phyloP scores from a whole-genome alignment of 2,329 filamentous ascomycete species.

The Kalaharituber pfeilii region DNA sequence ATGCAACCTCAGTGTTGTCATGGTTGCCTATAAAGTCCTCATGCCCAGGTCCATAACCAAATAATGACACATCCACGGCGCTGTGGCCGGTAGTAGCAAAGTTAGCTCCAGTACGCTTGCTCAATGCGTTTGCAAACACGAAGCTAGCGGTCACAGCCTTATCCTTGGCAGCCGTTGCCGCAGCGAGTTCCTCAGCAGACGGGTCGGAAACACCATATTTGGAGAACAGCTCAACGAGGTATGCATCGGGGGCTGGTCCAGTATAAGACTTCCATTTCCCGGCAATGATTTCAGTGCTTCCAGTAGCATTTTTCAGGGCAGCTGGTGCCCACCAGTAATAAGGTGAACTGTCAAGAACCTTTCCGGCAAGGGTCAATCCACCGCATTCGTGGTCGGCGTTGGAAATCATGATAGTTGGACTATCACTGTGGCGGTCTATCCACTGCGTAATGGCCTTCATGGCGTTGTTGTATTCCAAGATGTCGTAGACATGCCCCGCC shows the following conservation, averaged over 20 bases:
- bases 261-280: slow-evolving; percentile 23
- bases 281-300: slow-evolving; percentile 25
- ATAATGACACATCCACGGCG: slow-evolving; percentile 27
- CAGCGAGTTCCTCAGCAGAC: slow-evolving; percentile 23
- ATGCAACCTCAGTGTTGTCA: slow-evolving; percentile 25
- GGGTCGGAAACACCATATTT: slow-evolving; percentile 25
- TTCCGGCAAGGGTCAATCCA: slow-evolving; percentile 27
- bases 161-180: slow-evolving; percentile 20
- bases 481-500: slow-evolving; percentile 35
- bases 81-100: slow-evolving; percentile 28
- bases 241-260: slow-evolving; percentile 24
- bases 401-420: slow-evolving; percentile 27
- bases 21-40: slow-evolving; percentile 22
- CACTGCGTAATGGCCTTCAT: slow-evolving; percentile 27
- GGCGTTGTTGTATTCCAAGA: slow-evolving; percentile 29
- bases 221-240: slow-evolving; percentile 24
- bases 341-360: slow-evolving; percentile 7
- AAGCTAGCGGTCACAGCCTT: slow-evolving; percentile 10
- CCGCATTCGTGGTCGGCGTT: slow-evolving; percentile 31
- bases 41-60: slow-evolving; percentile 25
- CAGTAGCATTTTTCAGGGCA: slow-evolving; percentile 23
- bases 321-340: slow-evolving; percentile 26
- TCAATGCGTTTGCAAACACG: slow-evolving; percentile 24
- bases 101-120: slow-evolving; percentile 24
- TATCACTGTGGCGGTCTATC: slow-evolving; percentile 28